Evolutionary conservation across 1,284 basidiomycete species (phyloP), one percentile per base, ranked within the genome.

Genomic region (Phellopilus nigrolimitatus): DNA sequence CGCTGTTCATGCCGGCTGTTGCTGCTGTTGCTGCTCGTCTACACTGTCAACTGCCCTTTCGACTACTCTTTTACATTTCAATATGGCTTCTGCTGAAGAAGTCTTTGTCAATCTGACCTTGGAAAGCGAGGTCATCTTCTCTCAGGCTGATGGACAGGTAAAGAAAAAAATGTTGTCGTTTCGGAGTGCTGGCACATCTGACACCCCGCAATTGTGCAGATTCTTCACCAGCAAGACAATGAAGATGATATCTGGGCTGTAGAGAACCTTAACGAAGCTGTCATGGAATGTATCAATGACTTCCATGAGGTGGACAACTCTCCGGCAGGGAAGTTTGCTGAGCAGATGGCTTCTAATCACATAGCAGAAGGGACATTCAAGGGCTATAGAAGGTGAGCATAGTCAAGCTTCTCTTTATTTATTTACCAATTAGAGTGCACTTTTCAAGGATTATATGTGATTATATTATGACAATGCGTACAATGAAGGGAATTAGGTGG

Each of bases 391-490:
- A 49, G 47, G 47, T 49, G 38, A 31, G 47, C 28, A 28, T n/a
- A 24, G 17, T 33, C 9, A 21, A n/a, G 12, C 19, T 19, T 21
- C 24, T 17, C 10, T 28, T 17, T 33, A 19, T 7, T 6, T 30
- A 13, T 6, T 8, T 17, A 15, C 33, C 17, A 15, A n/a, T 30
- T 22, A 21, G 19, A 24, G 41, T 49, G 6, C 21, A 24, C 12
- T 19, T 30, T 15, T 15, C 6, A 31, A 54, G 55, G 34, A 55
- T 57, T 19, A 50, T 49, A 19, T 44, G 43, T 9, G 43, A 48
- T 9, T 54, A 38, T 33, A 47, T 56, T 43, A 47, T 38, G 39
- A 54, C 40, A 38, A 40, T 10, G 8, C 36, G 13, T 24, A 25
- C 19, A 47, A 21, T 17, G 37, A 39, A 39, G n/a, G 19, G 37